phyloP scores from a whole-genome alignment of 208 protist species.

The Novymonas esmeraldas region DNA sequence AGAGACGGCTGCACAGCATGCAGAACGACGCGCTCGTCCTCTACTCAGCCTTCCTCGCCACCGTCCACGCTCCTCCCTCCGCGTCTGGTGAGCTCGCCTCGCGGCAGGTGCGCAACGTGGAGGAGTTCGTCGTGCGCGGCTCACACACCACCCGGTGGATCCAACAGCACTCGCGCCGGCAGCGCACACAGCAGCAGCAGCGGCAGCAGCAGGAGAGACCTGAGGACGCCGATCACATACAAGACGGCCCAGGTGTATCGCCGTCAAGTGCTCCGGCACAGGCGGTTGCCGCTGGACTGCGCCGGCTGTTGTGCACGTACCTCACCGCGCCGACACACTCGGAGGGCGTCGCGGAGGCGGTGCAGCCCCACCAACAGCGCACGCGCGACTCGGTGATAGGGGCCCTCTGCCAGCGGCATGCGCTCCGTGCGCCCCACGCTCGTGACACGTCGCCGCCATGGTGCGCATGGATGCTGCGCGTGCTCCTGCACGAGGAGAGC shows the following conservation, averaged over 20 bases:
- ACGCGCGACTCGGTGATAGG: conserved; percentile 1
- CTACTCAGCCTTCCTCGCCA: conserved; percentile 26
- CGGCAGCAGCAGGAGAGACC: conserved; percentile 1
- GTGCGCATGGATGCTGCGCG: conserved; percentile 28
- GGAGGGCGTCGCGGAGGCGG: not conserved
- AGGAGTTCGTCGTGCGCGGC: too few relatives aligned
- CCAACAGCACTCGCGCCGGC: not conserved
- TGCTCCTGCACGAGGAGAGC: conserved; percentile 12
- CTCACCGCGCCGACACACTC: not conserved
- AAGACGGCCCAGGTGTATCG: not conserved
- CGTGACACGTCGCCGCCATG: conserved; percentile 2
- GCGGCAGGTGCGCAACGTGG: too few relatives aligned
- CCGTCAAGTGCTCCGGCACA: not conserved
- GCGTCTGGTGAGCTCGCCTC: too few relatives aligned
- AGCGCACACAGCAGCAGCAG: not conserved
- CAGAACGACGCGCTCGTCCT: conserved; percentile 14
- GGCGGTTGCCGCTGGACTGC: conserved; percentile 4
- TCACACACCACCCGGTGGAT: too few relatives aligned
- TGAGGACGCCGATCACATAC: not conserved
- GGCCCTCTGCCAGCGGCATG: not conserved
- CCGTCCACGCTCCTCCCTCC: not conserved
- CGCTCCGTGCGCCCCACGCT: not conserved
- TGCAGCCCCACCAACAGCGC: not conserved
- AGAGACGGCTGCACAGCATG: not conserved
- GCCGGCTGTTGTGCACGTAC: conserved; percentile 8